Evolutionary conservation across 371 early-diverging fungal species (phyloP), one percentile per base, ranked within the genome.

Genomic region (Mortierella sp.): DNA sequence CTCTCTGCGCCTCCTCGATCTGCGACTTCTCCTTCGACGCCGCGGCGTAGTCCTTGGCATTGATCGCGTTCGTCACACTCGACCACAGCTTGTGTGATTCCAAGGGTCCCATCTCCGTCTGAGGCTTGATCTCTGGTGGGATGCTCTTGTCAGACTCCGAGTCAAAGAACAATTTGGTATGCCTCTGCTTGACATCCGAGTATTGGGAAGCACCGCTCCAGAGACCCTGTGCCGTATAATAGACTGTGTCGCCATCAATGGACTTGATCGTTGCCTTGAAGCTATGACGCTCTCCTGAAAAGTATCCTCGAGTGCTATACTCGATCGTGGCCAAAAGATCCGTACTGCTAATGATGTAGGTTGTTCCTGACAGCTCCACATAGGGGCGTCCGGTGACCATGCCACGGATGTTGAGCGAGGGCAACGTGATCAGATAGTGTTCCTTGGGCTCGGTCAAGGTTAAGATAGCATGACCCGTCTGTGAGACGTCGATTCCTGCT

Each of bases 341-440:
- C 46, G 80, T 81, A 46, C 84, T 83, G 43, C 88, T 89, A 39
- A 86, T 86, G 53, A 93, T 88, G 60, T 85, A 86, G 10, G 92
- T 88, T 5, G 83, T 84, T 50, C 91, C 91, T 45, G 84, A 85
- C 46, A 93, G 81, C 69, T 94, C 95, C 60, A 94, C 85, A 69
- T 88, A 91, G n/a, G 93, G 89, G 40, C 88, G 86, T 28, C 91
- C 94, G 37, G 90, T 88, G 79, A 93, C 85, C 54, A 94, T 85
- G 48, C 94, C 93, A 70, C 92, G 88, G 57, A 94, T 86, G 59
- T 88, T 86, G 39, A 94, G 82, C 40, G 90, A 86, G 2, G 94
- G 94, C 8, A 93, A 80, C 9, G 93, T 88, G 63, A 94, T 83
- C 48, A 90, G 77, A 67, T 91, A 94, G 17, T 85, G 81, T 54